These are phyloP conservation scores for Nitzschia sp. DNA, from an alignment of 108 stramenopile species.

Conservation along the genomic window DNA sequence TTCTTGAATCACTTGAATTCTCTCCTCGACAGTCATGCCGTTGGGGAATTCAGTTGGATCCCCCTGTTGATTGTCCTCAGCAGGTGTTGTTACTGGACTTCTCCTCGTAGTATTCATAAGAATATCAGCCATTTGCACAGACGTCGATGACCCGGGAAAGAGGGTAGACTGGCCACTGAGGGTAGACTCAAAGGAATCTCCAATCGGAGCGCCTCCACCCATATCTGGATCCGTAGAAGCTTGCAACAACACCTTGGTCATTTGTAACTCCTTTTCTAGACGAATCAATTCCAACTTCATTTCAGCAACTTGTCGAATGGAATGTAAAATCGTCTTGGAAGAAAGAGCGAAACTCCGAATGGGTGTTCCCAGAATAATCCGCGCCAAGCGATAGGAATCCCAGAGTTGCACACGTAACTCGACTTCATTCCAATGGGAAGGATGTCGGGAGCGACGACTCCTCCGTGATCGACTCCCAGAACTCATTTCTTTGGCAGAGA, in stretches of 20 bases:
- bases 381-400: slow-evolving; percentile 33
- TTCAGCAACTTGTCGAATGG: slow-evolving; percentile 38
- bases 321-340: slow-evolving; percentile 17
- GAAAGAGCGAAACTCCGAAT: slow-evolving; percentile 12
- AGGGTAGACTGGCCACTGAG: no score
- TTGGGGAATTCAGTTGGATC: no score
- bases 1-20: slow-evolving; percentile 1
- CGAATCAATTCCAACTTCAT: slow-evolving; percentile 31
- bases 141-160: no score
- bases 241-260: neutral
- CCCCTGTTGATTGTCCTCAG: no score
- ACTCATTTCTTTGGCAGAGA: neutral
- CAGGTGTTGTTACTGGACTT: no score
- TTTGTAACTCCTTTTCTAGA: slow-evolving; percentile 11
- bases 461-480: neutral
- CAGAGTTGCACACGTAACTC: slow-evolving; percentile 20
- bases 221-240: no score
- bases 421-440: slow-evolving; percentile 16
- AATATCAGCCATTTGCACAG: no score
- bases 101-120: no score
- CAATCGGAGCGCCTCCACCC: neutral
- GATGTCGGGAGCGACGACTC: neutral
- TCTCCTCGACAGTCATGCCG: neutral
- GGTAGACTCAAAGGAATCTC: neutral
- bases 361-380: slow-evolving; percentile 29